Evolutionary conservation across 2,329 filamentous ascomycete genomes (phyloP).

Genomic region (Claviceps humidiphila): DNA sequence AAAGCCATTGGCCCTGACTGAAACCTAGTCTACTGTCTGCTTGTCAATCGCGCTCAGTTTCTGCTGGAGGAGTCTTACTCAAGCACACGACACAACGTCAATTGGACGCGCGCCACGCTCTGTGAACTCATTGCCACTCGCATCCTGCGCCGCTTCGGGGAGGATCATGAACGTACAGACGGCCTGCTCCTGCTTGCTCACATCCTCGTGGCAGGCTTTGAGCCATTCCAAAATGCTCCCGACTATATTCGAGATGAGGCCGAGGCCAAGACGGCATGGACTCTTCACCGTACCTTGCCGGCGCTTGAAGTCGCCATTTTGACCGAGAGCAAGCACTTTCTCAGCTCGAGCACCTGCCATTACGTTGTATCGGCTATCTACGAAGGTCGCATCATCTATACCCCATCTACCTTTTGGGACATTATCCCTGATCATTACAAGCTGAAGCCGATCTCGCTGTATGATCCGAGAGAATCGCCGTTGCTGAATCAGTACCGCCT

Average conservation of each 20-base stretch:
- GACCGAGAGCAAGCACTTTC: slow-evolving; percentile 66
- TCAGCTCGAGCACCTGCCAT: slow-evolving; percentile 66
- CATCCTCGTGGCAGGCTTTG: slow-evolving; percentile 70
- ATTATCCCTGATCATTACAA: slow-evolving; percentile 81
- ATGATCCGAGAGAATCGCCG: slow-evolving; percentile 63
- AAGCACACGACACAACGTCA: slow-evolving; percentile 68
- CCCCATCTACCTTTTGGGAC: slow-evolving; percentile 68
- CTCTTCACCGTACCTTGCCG: slow-evolving; percentile 49
- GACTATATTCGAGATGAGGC: slow-evolving; percentile 48
- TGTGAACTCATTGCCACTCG: slow-evolving; percentile 72
- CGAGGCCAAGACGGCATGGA: slow-evolving; percentile 33
- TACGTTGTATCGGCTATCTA: slow-evolving; percentile 76
- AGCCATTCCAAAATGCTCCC: slow-evolving; percentile 75
- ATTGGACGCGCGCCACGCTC: slow-evolving; percentile 61
- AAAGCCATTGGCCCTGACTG: neutral
- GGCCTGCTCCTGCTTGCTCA: slow-evolving; percentile 64
- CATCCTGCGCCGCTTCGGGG: slow-evolving; percentile 64
- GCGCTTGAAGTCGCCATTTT: slow-evolving; percentile 75
- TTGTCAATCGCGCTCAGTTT: slow-evolving; percentile 73
- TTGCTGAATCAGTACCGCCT: slow-evolving; percentile 75
- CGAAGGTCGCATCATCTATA: slow-evolving; percentile 67
- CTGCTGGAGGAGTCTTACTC: slow-evolving; percentile 63
- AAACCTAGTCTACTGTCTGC: slow-evolving; percentile 60
- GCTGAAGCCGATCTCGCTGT: slow-evolving; percentile 66
- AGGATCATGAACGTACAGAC: slow-evolving; percentile 57